A percentile compares a stretch with the other conserved stretches of the same genome.
Conservation (phyloP, 768 basidiomycete genomes). For the Tricholoma terreum region DNA sequence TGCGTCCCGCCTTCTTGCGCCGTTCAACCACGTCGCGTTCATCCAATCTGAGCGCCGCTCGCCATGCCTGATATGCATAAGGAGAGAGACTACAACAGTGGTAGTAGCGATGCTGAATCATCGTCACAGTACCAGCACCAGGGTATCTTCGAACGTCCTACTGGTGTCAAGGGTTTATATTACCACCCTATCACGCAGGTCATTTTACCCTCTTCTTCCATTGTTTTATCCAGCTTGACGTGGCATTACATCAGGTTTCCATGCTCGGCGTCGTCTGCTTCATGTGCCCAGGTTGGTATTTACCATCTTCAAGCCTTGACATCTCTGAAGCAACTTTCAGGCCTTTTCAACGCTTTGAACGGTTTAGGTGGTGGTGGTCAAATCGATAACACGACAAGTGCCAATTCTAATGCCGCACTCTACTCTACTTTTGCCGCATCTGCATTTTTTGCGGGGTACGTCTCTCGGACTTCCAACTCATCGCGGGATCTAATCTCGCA, state of each 20-base stretch:
- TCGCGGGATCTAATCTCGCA: not conserved
- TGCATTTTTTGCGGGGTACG: constrained; percentile 37
- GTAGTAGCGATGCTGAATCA: constrained; percentile 14
- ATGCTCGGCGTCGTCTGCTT: constrained; percentile 73
- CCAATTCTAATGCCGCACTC: constrained; percentile 67
- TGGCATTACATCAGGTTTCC: constrained; percentile 29
- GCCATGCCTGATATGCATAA: constrained; percentile 14
- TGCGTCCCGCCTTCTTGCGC: too few species aligned
- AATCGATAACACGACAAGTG: constrained; percentile 58
- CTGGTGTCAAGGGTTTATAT: constrained; percentile 20
- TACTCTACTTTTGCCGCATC: constrained; percentile 52
- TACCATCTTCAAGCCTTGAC: not conserved
- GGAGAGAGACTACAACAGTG: constrained; percentile 16
- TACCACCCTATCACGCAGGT: constrained; percentile 24
- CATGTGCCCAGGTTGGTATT: constrained; percentile 50
- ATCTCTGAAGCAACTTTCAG: constrained; percentile 27
- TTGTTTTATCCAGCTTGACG: not conserved
- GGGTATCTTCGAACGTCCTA: constrained; percentile 20
- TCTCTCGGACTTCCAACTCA: not conserved
- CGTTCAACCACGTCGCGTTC: too few species aligned
- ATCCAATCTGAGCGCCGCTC: constrained; percentile 5
- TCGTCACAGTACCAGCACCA: constrained; percentile 2
- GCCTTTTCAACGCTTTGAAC: constrained; percentile 77
- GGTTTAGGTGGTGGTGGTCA: constrained; percentile 82
- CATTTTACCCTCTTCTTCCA: not conserved